Base-by-base conservation (phyloP, 169 alveolate species). In the Plasmodium sp. region DNA sequence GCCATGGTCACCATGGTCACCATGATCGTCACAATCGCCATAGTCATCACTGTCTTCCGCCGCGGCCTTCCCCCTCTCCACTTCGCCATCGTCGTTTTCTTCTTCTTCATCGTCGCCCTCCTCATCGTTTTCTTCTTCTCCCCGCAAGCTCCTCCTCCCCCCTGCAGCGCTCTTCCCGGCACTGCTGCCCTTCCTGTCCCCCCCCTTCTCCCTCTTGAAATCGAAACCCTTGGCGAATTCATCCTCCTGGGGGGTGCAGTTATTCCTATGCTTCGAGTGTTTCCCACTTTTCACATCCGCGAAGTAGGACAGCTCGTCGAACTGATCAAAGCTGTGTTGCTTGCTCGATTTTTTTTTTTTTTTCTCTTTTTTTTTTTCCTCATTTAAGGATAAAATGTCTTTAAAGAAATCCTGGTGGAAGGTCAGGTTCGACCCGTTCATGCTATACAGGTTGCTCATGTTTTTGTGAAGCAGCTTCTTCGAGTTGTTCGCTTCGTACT, bases 391-490 rank as follows among this genome's bases (percentile, higher is more conserved):
- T 83, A 83, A 56, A 5, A 71, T 5, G 36, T 84, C 84, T 72
- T 84, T 84, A 71, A 84, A 84, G 22, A 84, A 27, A 72, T 84
- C 83, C n/a, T 71, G 84, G 41, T 84, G 16, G 58, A 84, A 73
- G 0, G 84, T 71, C 14, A 72, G 22, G 31, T 72, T 84, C 7
- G 82, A 73, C n/a, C 34, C 93, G 75, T 73, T 67, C 73, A 71
- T 33, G 62, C 79, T 71, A 12, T 84, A 71, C 36, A 71, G 10
- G 48, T 14, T 84, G 75, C 73, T 84, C 82, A 71, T 43, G n/a
- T 84, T 84, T 72, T 39, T 84, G 43, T 84, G 83, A 5, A 71
- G 48, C 22, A 84, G 2, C 5, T 72, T 71, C 56, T 84, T 84
- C 7, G 93, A 84, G 48, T 67, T 84, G 2, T 12, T 45, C 9